Percentiles rank a stretch among this genome's conserved stretches.
phyloP scores from a whole-genome alignment of 2,329 filamentous ascomycete genomes.

The Ceratocystis lukuohia region DNA sequence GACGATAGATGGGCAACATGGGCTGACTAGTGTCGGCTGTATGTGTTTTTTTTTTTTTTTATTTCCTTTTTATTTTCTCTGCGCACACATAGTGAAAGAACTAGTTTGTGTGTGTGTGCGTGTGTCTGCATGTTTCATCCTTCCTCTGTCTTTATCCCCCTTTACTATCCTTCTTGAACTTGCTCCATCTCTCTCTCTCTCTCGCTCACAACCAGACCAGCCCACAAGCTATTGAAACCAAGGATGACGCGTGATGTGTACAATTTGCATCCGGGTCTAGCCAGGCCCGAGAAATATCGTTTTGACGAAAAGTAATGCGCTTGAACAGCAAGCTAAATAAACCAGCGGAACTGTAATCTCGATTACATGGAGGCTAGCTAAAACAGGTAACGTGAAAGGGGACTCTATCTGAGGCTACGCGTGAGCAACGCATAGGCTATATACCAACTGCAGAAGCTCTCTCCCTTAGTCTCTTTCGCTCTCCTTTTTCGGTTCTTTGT shows the following conservation, averaged over 20 bases:
- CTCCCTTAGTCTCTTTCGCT: neutral
- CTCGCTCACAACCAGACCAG: neutral
- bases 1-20: too few species aligned
- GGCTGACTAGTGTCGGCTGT: neutral
- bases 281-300: neutral
- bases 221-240: neutral
- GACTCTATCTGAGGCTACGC: neutral
- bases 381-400: neutral
- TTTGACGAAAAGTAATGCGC: neutral
- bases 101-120: neutral
- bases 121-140: neutral
- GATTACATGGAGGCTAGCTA: neutral
- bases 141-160: neutral
- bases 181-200: neutral
- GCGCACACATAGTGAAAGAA: neutral
- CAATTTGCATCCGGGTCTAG: neutral
- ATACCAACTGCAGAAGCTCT: neutral
- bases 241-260: slow-evolving; percentile 1
- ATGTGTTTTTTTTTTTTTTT: neutral
- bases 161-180: neutral
- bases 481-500: neutral
- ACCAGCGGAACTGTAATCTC: neutral
- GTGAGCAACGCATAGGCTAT: neutral
- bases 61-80: too few species aligned
- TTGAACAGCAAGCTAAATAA: neutral